Evolutionary conservation across 1,139 yeast genomes (phyloP).

Genomic region (Pichia terricola): DNA sequence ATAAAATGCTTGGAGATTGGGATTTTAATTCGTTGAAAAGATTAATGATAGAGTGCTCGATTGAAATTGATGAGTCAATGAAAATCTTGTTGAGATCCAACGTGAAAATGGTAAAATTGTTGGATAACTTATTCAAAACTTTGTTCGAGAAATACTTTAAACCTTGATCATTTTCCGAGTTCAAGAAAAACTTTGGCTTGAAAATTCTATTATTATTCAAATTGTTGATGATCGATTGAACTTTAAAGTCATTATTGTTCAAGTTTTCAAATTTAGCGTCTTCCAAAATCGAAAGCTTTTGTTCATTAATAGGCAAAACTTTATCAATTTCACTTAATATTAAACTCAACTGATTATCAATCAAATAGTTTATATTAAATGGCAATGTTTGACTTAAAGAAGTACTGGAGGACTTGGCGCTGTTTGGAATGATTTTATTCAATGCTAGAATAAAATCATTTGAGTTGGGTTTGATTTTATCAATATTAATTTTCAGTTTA

Average conservation of each 20-base stretch:
- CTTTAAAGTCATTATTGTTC: conserved; percentile 46
- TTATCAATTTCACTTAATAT: conserved; percentile 43
- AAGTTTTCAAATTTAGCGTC: conserved; percentile 63
- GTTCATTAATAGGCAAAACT: conserved; percentile 51
- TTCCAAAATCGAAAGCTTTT: conserved; percentile 50
- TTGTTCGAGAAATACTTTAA: conserved; percentile 85
- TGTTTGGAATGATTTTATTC: conserved; percentile 84
- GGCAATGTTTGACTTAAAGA: conserved; percentile 70
- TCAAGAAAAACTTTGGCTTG: conserved; percentile 69
- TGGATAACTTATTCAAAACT: conserved; percentile 58
- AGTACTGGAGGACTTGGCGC: conserved; percentile 69
- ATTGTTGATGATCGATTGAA: conserved; percentile 51
- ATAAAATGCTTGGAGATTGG: conserved; percentile 81
- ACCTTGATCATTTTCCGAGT: conserved; percentile 78
- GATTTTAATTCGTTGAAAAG: conserved; percentile 81
- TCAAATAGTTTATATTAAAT: conserved; percentile 53
- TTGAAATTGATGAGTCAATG: conserved; percentile 73
- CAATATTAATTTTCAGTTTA: conserved; percentile 66
- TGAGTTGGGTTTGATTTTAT: conserved; percentile 65
- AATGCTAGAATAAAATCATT: conserved; percentile 82
- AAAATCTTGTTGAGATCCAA: conserved; percentile 72
- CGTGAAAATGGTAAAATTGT: conserved; percentile 84
- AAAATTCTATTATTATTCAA: conserved; percentile 62
- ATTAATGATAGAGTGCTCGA: conserved; percentile 81
- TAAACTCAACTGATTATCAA: conserved; percentile 39